These are phyloP conservation scores for Triticum dicoccoides DNA, from an alignment of 176 grass and related monocot genomes.

Conservation along the genomic window DNA sequence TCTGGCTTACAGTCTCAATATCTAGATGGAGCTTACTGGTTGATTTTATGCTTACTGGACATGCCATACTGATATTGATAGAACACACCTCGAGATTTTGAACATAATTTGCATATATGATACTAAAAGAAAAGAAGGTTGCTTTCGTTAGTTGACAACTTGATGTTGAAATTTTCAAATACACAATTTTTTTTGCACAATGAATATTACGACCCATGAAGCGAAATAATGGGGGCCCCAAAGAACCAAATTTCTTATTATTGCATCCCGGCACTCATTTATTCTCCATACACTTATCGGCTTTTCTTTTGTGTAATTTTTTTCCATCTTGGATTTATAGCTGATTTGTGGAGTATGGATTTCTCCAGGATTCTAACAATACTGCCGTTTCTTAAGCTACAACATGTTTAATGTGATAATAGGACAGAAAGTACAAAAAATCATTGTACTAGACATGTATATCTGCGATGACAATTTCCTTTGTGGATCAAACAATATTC, in stretches of 20 bases:
- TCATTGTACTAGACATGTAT: background rate
- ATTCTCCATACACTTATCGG: slow-evolving; percentile 18
- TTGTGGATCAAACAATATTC: background rate
- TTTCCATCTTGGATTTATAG: background rate
- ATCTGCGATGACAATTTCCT: background rate
- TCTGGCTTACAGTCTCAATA: background rate
- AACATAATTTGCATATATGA: background rate
- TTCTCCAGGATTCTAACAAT: background rate
- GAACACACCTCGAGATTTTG: background rate
- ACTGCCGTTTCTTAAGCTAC: background rate
- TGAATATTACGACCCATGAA: background rate
- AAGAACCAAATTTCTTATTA: background rate
- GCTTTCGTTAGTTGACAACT: background rate
- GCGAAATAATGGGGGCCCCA: slow-evolving; percentile 1
- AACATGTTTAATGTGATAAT: background rate
- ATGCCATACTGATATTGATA: background rate
- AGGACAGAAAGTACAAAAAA: background rate
- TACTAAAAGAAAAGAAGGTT: background rate
- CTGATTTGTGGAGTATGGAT: background rate
- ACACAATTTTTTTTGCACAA: background rate
- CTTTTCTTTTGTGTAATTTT: background rate
- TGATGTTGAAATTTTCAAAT: background rate
- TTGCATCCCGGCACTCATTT: background rate
- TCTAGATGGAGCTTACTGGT: background rate
- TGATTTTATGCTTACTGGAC: background rate